Evolutionary conservation across 1,284 basidiomycete genomes (phyloP).

Genomic region (Volvariella surrecta): DNA sequence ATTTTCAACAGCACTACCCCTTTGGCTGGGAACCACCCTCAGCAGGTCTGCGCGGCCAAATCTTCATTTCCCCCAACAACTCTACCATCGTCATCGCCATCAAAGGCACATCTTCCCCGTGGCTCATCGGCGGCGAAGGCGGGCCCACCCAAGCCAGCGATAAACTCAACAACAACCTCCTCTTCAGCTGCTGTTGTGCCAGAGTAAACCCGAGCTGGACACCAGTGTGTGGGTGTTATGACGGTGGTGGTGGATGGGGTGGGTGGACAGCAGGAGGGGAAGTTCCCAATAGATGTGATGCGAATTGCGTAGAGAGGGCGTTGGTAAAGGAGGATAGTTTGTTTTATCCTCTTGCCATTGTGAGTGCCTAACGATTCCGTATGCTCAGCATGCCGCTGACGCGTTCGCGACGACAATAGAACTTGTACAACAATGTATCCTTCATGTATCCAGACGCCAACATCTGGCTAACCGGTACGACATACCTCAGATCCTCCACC

Average conservation of each 20-base stretch:
- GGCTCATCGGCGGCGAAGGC: conserved; percentile 61
- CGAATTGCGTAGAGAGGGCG: conserved; percentile 65
- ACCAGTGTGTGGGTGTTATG: conserved; percentile 78
- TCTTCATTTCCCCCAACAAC: conserved; percentile 77
- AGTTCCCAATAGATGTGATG: conserved; percentile 54
- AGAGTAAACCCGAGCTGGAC: conserved; percentile 82
- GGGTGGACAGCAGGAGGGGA: not conserved
- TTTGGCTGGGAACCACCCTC: conserved; percentile 83
- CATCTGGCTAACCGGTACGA: conserved; percentile 60
- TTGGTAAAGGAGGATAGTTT: conserved; percentile 70
- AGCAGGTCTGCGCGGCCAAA: conserved; percentile 84
- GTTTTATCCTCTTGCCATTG: conserved; percentile 67
- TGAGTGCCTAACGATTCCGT: conserved; percentile 19
- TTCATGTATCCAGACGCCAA: conserved; percentile 75
- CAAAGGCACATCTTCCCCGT: conserved; percentile 85
- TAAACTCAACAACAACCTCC: conserved; percentile 82
- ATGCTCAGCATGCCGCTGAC: not conserved
- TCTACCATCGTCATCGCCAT: conserved; percentile 85
- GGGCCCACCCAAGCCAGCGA: conserved; percentile 58
- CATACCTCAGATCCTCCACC: not conserved
- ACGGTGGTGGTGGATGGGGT: conserved; percentile 36
- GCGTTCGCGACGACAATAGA: conserved; percentile 25
- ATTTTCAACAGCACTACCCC: conserved; percentile 44
- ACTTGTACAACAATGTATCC: conserved; percentile 73
- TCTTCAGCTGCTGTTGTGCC: conserved; percentile 90